Base-by-base conservation (phyloP, 805 yeast species). In the Barnettozyma sp. region DNA sequence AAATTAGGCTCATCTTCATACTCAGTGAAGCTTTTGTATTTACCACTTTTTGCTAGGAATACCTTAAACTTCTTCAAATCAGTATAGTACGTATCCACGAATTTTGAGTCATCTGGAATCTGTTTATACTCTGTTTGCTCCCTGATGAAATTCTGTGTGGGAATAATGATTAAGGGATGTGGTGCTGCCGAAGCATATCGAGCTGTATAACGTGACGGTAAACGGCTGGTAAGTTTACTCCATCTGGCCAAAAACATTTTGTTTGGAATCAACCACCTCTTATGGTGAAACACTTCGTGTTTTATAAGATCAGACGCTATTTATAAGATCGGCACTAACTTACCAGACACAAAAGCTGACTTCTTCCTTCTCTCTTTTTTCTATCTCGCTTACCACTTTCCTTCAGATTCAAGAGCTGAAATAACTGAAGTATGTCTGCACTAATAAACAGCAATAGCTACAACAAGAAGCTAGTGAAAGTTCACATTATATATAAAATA, bases 71-170 rank as follows among this genome's bases (percentile, higher is more conserved):
- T 38, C 12, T 44, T 36, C 24, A 71, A 44, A 34, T 70, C 73
- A 11, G 55, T 55, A 46, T 68, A 70, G 47, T 67, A 73, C 36
- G 68, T 66, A 33, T 68, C 73, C 22, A 71, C 68, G 46, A 65
- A 70, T 41, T 65, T 66, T 0, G 75, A 69, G 45, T 71, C 76
- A 27, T 71, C 77, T 0, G 78, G 78, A 14, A 71, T 47, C 43
- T 71, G 77, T 23, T 55, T 61, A 43, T 71, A 71, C 33, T 51
- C 56, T 1, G 56, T 44, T 34, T 49, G 53, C 36, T 48, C 49
- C 31, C 44, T 47, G 16, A 52, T 50, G 24, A 41, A 33, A 22
- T 48, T 37, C 15, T 52, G 39, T 8, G 32, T 26, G 2, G 46
- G 44, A n/a, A 48, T 39, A 12, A 48, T 33, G 16, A 48, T 32